These are phyloP conservation scores for Cladorrhinum sp. DNA, from an alignment of 2,329 filamentous ascomycete species.

Conservation along the genomic window DNA sequence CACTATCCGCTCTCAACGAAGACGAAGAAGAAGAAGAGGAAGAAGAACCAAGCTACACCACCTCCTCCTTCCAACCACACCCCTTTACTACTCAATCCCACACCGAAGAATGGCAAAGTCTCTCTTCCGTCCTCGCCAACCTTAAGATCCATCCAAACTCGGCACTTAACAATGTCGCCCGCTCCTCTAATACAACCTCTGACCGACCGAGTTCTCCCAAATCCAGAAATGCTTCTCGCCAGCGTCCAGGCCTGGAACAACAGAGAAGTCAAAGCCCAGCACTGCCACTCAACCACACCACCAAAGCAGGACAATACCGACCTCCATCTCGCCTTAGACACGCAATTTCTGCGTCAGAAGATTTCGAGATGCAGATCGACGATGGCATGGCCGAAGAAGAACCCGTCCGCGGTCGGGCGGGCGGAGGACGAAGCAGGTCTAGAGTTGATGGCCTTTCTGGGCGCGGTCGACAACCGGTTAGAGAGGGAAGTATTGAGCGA, in stretches of 20 bases:
- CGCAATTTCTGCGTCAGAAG: not conserved
- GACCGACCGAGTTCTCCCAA: conserved; percentile 23
- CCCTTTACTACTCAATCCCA: not conserved
- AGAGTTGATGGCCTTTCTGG: not conserved
- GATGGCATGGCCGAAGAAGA: not conserved
- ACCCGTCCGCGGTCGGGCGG: not conserved
- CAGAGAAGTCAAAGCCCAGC: not conserved
- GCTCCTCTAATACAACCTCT: not conserved
- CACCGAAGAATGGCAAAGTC: conserved; percentile 13
- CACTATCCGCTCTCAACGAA: conserved; percentile 2
- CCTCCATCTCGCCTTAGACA: conserved; percentile 9
- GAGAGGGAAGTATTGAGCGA: not conserved
- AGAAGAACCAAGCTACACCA: not conserved
- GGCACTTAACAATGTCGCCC: conserved; percentile 2
- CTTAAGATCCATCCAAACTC: conserved; percentile 16
- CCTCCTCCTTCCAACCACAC: not conserved
- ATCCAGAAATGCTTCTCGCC: conserved; percentile 19
- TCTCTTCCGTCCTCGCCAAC: conserved; percentile 13
- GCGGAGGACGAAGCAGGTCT: not conserved
- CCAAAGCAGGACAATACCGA: not conserved
- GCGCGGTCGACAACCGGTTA: not conserved
- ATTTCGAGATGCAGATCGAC: not conserved
- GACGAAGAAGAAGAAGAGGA: conserved; percentile 3
- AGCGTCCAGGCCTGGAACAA: not conserved
- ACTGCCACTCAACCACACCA: not conserved